Evolutionary conservation across 2,329 filamentous ascomycete species (phyloP).

Genomic region (Stromatinia cepivora): DNA sequence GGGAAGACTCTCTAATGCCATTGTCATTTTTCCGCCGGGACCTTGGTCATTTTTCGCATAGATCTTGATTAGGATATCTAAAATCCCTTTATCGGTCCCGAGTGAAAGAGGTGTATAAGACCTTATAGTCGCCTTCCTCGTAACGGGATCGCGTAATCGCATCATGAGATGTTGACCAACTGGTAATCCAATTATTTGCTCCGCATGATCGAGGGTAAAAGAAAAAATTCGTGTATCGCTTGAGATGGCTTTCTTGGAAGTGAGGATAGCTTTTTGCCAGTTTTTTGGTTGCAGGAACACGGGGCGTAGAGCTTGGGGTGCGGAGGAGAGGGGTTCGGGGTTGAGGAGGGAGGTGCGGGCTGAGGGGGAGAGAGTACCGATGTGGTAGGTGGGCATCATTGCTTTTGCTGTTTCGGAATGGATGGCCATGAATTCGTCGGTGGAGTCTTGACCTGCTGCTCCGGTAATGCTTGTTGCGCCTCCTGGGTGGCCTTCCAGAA

Average conservation of each 20-base stretch:
- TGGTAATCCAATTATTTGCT: conserved; percentile 73
- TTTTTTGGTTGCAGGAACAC: conserved; percentile 69
- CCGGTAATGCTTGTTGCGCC: conserved; percentile 82
- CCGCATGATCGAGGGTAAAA: conserved; percentile 71
- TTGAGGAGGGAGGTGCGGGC: conserved; percentile 47
- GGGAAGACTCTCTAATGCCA: conserved; percentile 71
- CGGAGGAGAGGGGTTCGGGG: conserved; percentile 40
- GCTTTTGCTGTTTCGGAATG: conserved; percentile 91
- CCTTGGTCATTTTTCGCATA: conserved; percentile 62
- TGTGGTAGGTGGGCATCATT: conserved; percentile 85
- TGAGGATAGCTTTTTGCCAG: conserved; percentile 74
- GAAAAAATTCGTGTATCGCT: conserved; percentile 79
- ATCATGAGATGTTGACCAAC: conserved; percentile 87
- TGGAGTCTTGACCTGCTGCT: conserved; percentile 77
- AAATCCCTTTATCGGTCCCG: conserved; percentile 56
- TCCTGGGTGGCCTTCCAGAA: conserved; percentile 80
- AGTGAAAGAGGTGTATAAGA: conserved; percentile 84
- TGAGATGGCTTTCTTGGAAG: conserved; percentile 68
- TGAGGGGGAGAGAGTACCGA: conserved; percentile 70
- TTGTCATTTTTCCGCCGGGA: conserved; percentile 78
- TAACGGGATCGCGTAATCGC: conserved; percentile 70
- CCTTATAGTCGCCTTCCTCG: conserved; percentile 72
- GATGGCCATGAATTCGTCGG: conserved; percentile 89
- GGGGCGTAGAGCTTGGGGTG: conserved; percentile 49
- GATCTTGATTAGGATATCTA: conserved; percentile 80